A percentile compares a stretch with the other conserved stretches of the same genome.
These are phyloP conservation scores for Neofusicoccum umdonicola DNA, from an alignment of 2,329 filamentous ascomycete genomes.

Conservation along the genomic window DNA sequence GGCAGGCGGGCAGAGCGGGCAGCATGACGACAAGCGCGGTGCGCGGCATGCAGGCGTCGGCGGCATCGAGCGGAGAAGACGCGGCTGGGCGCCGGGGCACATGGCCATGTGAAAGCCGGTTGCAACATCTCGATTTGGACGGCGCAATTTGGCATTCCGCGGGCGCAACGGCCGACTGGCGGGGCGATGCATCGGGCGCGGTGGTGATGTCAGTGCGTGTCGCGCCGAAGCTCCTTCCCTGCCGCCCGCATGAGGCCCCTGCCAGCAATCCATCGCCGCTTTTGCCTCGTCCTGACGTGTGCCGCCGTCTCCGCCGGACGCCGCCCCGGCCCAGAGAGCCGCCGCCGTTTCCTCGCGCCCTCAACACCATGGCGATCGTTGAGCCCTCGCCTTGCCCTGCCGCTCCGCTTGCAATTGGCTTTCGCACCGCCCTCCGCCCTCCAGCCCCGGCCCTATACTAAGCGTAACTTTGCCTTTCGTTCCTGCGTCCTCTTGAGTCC, in stretches of 20 bases:
- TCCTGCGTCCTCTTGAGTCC: neutral
- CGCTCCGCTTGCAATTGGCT: neutral
- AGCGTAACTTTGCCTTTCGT: neutral
- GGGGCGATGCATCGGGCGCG: neutral
- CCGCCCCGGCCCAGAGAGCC: neutral
- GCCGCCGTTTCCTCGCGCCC: neutral
- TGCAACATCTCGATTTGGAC: neutral
- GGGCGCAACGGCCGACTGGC: neutral
- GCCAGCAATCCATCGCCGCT: neutral
- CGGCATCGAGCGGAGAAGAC: neutral
- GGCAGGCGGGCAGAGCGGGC: neutral
- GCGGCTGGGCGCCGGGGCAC: neutral
- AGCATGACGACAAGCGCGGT: neutral
- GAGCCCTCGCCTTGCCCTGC: neutral
- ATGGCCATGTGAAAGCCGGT: neutral
- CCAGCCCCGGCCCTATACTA: neutral
- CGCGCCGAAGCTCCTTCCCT: neutral
- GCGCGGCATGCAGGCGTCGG: neutral
- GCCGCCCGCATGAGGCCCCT: neutral
- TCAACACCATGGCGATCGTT: constrained; percentile 14
- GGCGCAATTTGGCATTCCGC: neutral
- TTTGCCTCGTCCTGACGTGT: constrained; percentile 1
- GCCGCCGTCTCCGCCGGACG: too few species aligned
- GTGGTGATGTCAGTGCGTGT: constrained; percentile 4
- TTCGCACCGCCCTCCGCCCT: neutral